Percentiles rank a stretch among this genome's conserved stretches.
phyloP scores from a whole-genome alignment of 208 protist species.

The Leishmania arabica region DNA sequence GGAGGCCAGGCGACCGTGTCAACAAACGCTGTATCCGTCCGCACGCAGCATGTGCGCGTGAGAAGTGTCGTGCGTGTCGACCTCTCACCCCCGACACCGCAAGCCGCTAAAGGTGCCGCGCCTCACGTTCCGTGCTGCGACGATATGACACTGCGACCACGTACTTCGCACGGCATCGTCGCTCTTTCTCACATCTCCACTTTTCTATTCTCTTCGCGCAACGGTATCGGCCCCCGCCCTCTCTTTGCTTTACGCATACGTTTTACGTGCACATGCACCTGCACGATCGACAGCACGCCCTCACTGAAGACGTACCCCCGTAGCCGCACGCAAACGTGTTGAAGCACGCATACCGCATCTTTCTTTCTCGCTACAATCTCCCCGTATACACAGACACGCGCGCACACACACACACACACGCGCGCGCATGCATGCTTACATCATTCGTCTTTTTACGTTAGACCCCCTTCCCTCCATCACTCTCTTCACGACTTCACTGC shows the following conservation, averaged over 20 bases:
- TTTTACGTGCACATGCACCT: neutral
- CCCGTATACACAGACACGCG: neutral
- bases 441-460: constrained; percentile 8
- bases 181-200: neutral
- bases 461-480: neutral
- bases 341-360: neutral
- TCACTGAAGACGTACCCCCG: neutral
- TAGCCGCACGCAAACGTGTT: neutral
- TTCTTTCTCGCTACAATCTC: neutral
- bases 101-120: neutral
- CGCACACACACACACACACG: neutral
- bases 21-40: neutral
- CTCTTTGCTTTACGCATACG: no score
- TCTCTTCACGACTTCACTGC: neutral
- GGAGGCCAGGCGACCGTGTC: neutral
- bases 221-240: no score
- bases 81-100: neutral
- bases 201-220: neutral
- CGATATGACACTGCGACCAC: neutral
- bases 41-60: neutral
- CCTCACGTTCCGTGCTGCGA: neutral
- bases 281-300: neutral
- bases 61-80: neutral
- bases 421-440: constrained; percentile 2
- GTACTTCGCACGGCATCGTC: neutral